These are phyloP conservation scores for Glebionis coronaria DNA, from an alignment of 129 eudicot species.

Conservation along the genomic window DNA sequence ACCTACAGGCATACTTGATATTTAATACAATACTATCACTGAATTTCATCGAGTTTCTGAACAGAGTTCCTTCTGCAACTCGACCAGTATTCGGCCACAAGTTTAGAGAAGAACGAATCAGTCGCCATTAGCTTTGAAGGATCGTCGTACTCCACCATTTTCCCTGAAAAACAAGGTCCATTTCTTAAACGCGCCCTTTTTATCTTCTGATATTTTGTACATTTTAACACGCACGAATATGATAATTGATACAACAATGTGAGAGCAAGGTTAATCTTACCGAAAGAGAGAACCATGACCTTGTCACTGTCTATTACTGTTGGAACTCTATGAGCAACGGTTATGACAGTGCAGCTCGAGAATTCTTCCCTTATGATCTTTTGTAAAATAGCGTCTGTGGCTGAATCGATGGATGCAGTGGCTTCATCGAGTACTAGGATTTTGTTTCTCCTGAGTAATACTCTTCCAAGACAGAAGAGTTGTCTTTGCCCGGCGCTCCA, in stretches of 20 bases:
- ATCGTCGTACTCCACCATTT: constrained; percentile 69
- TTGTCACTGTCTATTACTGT: constrained; percentile 76
- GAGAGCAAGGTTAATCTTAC: constrained; percentile 31
- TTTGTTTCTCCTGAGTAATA: constrained; percentile 53
- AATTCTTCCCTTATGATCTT: constrained; percentile 65
- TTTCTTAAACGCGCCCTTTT: too few species aligned
- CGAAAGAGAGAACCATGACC: constrained; percentile 75
- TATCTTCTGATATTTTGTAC: too few species aligned
- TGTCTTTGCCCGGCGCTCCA: constrained; percentile 89
- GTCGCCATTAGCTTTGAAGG: constrained; percentile 63
- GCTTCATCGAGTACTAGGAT: constrained; percentile 83
- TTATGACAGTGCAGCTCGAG: constrained; percentile 57
- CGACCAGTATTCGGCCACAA: constrained; percentile 87
- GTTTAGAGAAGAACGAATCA: constrained; percentile 65
- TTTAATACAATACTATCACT: too few species aligned
- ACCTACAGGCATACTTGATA: too few species aligned
- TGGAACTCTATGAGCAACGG: constrained; percentile 82
- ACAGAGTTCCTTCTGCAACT: constrained; percentile 49
- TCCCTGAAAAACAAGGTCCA: constrained; percentile 47
- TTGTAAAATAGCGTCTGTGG: constrained; percentile 63
- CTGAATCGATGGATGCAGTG: constrained; percentile 78
- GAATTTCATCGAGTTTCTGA: constrained; percentile 8
- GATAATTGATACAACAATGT: too few species aligned
- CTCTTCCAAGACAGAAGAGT: constrained; percentile 72
- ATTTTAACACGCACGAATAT: too few species aligned